Conservation (phyloP, 1,139 yeast species). For the Magnusiomyces tetraspermus region DNA sequence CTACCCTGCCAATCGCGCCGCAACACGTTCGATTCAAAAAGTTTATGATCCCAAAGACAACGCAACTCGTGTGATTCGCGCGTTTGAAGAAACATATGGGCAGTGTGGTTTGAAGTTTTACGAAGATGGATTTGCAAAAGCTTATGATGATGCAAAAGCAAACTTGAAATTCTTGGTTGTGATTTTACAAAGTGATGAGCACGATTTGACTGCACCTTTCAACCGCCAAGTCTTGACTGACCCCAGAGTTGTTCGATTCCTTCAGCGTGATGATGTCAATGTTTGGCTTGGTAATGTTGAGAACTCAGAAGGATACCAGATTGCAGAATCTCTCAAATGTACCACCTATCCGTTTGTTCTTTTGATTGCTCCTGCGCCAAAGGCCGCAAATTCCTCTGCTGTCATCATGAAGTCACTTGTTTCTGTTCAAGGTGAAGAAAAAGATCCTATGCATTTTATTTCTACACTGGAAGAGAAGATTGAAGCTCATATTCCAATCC, state of each 20-base stretch:
- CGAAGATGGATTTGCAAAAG: slow-evolving; percentile 71
- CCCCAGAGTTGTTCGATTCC: slow-evolving; percentile 42
- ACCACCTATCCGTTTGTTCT: slow-evolving; percentile 78
- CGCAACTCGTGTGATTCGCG: slow-evolving; percentile 34
- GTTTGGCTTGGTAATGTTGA: slow-evolving; percentile 87
- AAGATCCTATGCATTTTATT: slow-evolving; percentile 31
- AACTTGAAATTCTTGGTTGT: slow-evolving; percentile 64
- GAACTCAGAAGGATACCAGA: slow-evolving; percentile 74
- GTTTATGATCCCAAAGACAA: slow-evolving; percentile 34
- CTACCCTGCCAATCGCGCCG: slow-evolving; percentile 30
- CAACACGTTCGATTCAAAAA: slow-evolving; percentile 28
- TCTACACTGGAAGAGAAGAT: slow-evolving; percentile 28
- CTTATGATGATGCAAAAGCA: slow-evolving; percentile 55
- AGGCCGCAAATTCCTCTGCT: slow-evolving; percentile 30
- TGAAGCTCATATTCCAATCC: slow-evolving; percentile 51
- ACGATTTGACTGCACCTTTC: slow-evolving; percentile 51
- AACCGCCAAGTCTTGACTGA: slow-evolving; percentile 49
- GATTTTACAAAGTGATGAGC: slow-evolving; percentile 63
- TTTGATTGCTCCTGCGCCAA: slow-evolving; percentile 43
- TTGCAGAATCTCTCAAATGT: slow-evolving; percentile 65
- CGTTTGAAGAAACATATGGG: slow-evolving; percentile 35
- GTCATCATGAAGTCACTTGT: slow-evolving; percentile 48
- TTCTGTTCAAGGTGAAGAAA: slow-evolving; percentile 51
- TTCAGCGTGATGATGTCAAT: slow-evolving; percentile 44
- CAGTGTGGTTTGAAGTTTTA: slow-evolving; percentile 35